Conservation (phyloP, 768 basidiomycete genomes). For the Lactifluus pinguis region DNA sequence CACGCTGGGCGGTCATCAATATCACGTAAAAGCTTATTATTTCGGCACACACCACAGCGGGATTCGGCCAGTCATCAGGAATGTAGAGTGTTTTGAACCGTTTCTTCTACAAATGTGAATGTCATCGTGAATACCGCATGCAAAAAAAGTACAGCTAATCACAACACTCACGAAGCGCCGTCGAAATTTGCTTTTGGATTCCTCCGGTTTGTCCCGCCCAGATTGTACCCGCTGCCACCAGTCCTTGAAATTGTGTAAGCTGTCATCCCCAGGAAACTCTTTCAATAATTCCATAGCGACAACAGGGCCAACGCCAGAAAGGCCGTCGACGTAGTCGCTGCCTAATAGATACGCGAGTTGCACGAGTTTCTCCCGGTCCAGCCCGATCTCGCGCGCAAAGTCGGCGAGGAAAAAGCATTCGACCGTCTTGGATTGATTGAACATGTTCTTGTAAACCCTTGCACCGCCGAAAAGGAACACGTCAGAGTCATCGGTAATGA, state of each 20-base stretch:
- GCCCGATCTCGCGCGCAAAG: conserved; percentile 76
- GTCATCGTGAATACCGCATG: background rate
- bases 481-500: conserved; percentile 98
- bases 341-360: conserved; percentile 90
- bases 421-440: conserved; percentile 97
- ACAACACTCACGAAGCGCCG: conserved; percentile 67
- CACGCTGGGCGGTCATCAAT: conserved; percentile 42
- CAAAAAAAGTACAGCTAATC: conserved; percentile 1
- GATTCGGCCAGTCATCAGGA: conserved; percentile 80
- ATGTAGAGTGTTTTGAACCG: conserved; percentile 79
- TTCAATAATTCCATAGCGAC: conserved; percentile 92
- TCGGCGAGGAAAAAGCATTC: conserved; percentile 88
- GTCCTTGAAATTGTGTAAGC: conserved; percentile 76
- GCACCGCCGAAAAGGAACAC: conserved; percentile 95
- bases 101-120: conserved; percentile 56
- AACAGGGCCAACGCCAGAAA: conserved; percentile 90
- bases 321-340: conserved; percentile 92
- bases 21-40: background rate
- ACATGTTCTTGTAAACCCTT: conserved; percentile 99
- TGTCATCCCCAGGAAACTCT: conserved; percentile 84
- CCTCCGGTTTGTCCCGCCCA: conserved; percentile 72
- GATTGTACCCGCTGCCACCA: conserved; percentile 95
- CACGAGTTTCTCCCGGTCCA: conserved; percentile 80
- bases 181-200: conserved; percentile 69
- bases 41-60: conserved; percentile 60